Evolutionary conservation across 345 rosid species (phyloP), one percentile per base, ranked within the genome.

Genomic region (Abelmoschus esculentus): DNA sequence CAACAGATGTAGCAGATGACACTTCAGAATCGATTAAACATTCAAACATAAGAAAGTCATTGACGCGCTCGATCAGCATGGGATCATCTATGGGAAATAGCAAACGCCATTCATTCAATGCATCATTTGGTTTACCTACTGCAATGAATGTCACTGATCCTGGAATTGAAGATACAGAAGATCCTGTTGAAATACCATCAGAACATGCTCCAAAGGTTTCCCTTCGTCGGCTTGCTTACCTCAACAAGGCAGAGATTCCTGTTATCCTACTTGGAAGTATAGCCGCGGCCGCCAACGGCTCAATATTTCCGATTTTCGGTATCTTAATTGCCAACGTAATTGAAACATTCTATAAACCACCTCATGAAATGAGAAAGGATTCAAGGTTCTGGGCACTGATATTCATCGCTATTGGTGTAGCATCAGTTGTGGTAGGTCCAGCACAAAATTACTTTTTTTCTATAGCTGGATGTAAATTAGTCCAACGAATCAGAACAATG

Each of bases 161-260:
- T 56, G 36, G 2, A 7, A 5, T 26, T 38, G 19, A 61, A 22
- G 74, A 69, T 50, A 72, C 19, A 46, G 86, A 81, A 71, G 55
- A 64, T 1, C 10, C 69, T n/a, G 8, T 47, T 57, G 52, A 34
- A 1, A 12, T 44, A 12, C 4, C 59, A 64, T 62, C 72, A 54
- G 67, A 74, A 74, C 47, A 54, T 18, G 65, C 61, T 10, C 76
- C 76, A 0, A 69, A 76, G 4, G 84, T 83, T 19, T 74, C 93
- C 3, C 36, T 90, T 0, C 40, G 50, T 19, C 80, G 92, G 7
- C 83, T 92, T 10, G 93, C 89, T 4, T 63, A 57, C 53, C 84
- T 88, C 1, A 88, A 89, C 81, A 90, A 80, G 82, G 81, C 93
- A 9, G 98, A 92, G 78, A 73, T 86, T 53, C 87, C 88, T 0